phyloP scores from a whole-genome alignment of 257 asterid genomes.

The Solanum sparsipilum region DNA sequence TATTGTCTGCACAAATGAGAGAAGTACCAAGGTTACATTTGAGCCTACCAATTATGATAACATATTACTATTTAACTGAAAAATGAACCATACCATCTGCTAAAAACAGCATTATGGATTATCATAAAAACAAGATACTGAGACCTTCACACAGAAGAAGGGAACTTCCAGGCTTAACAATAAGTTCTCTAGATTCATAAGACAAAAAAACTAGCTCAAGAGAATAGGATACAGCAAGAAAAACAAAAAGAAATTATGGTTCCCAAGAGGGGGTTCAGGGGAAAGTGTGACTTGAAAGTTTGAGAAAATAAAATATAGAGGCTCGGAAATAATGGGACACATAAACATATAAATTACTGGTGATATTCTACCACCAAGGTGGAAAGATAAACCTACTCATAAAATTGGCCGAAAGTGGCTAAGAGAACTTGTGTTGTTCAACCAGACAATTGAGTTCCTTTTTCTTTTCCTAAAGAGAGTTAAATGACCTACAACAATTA shows the following conservation, averaged over 20 bases:
- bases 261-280: background rate
- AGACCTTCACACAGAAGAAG: background rate
- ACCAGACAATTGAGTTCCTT: background rate
- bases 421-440: background rate
- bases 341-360: background rate
- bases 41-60: background rate
- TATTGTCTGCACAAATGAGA: conserved; percentile 54
- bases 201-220: background rate
- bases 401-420: background rate
- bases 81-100: background rate
- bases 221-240: background rate
- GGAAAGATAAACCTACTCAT: background rate
- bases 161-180: background rate
- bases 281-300: background rate
- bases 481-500: background rate
- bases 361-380: background rate
- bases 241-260: background rate
- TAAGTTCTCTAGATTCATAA: background rate
- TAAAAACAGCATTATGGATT: background rate
- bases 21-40: background rate
- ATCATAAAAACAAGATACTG: background rate
- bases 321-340: background rate
- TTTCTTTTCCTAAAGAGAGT: background rate
- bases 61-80: background rate
- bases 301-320: background rate